Evolutionary conservation across 2,329 filamentous ascomycete species (phyloP).

Genomic region (Xylaria digitata): DNA sequence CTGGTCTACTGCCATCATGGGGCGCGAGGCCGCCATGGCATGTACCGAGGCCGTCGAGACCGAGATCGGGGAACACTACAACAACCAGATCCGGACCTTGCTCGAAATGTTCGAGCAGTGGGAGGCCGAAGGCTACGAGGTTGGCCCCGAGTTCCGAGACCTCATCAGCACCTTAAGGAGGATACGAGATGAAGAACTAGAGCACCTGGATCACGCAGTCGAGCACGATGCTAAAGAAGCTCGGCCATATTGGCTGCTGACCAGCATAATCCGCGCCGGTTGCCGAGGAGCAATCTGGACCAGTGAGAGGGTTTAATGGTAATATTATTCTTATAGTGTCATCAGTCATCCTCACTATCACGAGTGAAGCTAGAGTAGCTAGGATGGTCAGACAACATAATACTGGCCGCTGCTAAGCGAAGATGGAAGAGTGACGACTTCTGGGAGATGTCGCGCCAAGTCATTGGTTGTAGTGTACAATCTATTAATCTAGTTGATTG

Average conservation of each 20-base stretch:
- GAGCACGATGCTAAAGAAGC: constrained; percentile 93
- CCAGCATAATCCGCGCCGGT: constrained; percentile 86
- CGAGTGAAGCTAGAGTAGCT: neutral
- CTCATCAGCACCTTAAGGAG: constrained; percentile 79
- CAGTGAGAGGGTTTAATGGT: constrained; percentile 73
- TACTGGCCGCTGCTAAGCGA: neutral
- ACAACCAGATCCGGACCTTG: constrained; percentile 85
- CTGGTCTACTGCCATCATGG: constrained; percentile 89
- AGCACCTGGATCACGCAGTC: constrained; percentile 95
- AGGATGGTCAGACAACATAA: neutral
- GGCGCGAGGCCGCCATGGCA: constrained; percentile 95
- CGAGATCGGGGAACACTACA: constrained; percentile 96
- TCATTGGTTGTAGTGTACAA: neutral
- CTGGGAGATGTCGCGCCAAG: neutral
- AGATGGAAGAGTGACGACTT: constrained; percentile 1
- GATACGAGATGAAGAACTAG: constrained; percentile 94
- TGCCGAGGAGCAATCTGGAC: constrained; percentile 95
- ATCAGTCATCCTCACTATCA: neutral
- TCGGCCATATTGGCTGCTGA: constrained; percentile 88
- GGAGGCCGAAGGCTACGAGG: constrained; percentile 80
- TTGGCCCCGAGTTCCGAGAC: constrained; percentile 80
- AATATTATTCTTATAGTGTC: neutral
- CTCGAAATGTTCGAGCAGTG: constrained; percentile 83
- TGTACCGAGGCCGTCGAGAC: constrained; percentile 99
- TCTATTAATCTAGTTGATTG: too few species aligned